A percentile compares a stretch with the other conserved stretches of the same genome.
Evolutionary conservation across 306 rosid species (phyloP).

Genomic region (Aeschynomene evenia): DNA sequence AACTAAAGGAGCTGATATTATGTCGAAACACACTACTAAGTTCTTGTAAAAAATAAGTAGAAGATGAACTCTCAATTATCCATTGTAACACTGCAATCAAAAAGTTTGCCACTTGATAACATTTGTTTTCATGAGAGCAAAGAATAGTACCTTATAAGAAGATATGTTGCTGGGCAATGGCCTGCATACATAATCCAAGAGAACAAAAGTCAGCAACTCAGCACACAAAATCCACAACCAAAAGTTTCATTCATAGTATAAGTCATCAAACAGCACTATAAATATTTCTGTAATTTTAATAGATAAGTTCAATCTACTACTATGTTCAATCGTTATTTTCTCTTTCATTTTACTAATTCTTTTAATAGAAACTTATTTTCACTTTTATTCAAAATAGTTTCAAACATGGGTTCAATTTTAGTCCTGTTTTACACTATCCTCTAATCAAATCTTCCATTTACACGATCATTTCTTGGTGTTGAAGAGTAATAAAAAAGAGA

Average conservation of each 20-base stretch:
- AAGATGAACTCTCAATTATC: constrained; percentile 1
- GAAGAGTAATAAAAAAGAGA: neutral
- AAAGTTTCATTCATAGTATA: neutral
- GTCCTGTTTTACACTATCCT: no score
- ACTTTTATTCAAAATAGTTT: no score
- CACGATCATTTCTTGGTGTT: neutral
- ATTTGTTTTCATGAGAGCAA: constrained; percentile 17
- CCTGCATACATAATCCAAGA: constrained; percentile 43
- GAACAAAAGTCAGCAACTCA: constrained; percentile 18
- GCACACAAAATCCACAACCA: constrained; percentile 18
- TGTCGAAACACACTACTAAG: neutral
- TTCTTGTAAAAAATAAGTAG: neutral
- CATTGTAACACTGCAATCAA: neutral
- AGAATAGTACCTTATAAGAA: constrained; percentile 85
- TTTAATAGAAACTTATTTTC: no score
- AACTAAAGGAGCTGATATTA: neutral
- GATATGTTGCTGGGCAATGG: constrained; percentile 84
- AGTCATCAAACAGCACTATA: no score
- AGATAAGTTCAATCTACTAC: no score
- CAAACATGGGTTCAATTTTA: no score
- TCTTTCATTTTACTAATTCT: no score
- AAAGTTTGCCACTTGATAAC: neutral
- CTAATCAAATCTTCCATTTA: no score
- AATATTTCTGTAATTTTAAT: no score
- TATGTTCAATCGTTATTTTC: no score